Evolutionary conservation across 179 eudicot genomes (phyloP).

Genomic region (Carnegiea gigantea): DNA sequence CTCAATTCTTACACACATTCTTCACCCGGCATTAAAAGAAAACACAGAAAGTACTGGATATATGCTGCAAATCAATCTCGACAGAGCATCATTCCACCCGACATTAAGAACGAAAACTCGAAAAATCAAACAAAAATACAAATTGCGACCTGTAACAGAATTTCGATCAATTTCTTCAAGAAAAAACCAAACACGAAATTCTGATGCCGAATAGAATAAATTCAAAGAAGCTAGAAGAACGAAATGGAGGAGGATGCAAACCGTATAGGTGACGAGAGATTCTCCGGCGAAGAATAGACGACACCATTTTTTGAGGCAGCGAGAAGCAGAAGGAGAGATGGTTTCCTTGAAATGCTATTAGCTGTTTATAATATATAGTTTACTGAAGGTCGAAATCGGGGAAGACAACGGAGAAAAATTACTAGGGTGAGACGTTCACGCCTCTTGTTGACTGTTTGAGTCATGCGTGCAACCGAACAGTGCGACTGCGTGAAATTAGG

Average conservation of each 20-base stretch:
- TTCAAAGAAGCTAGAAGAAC: not conserved
- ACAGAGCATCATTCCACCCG: not conserved
- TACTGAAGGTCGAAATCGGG: not conserved
- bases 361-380: slow-evolving; percentile 2
- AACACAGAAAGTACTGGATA: not conserved
- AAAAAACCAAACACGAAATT: not conserved
- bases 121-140: not conserved
- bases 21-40: no score
- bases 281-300: slow-evolving; percentile 45
- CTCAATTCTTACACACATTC: not conserved
- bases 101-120: not conserved
- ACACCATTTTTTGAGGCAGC: slow-evolving; percentile 30
- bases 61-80: not conserved
- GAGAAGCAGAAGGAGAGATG: not conserved
- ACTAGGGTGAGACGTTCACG: not conserved
- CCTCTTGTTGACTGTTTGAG: not conserved
- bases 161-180: not conserved
- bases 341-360: not conserved
- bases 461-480: not conserved
- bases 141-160: not conserved
- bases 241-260: slow-evolving; percentile 5
- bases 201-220: not conserved
- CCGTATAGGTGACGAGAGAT: slow-evolving; percentile 33
- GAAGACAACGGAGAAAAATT: not conserved
- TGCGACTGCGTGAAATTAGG: not conserved